Evolutionary conservation across 305 asterid species (phyloP), one percentile per base, ranked within the genome.

Genomic region (Euphrasia arctica): DNA sequence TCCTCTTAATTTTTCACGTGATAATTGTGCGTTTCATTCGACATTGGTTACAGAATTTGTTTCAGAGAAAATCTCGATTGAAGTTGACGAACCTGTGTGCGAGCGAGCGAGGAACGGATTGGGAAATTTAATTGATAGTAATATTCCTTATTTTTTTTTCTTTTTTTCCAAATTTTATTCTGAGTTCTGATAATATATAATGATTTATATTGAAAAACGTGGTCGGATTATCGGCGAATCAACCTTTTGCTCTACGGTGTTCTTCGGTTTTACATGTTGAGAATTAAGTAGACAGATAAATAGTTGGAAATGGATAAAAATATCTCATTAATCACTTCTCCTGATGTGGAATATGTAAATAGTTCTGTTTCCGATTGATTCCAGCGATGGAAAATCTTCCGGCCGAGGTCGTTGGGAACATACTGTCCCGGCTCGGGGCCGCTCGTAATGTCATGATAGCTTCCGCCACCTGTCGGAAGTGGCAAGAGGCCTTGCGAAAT

Each of bases 321-420:
- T 34, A 34, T 6, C 42, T 34, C 1, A 34, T 34, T 34, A 34
- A 34, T 34, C 42, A 34, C 42, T 34, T 34, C 7, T 34, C 9
- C 42, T 7, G 42, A 6, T 34, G 8, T 34, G 41, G 41, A 5
- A 34, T 34, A 8, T 34, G 7, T 34, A 34, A 34, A 43, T 43
- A 43, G 49, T 55, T 66, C 64, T 54, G 5, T 25, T 25, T 54
- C 25, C 10, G 12, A 54, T 54, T 54, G 66, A 43, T 43, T 12
- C 49, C 13, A 25, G 42, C 49, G 3, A 89, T 90, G 97, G 97
- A 90, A 74, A 52, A 71, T 75, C 90, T 90, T 74, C 97, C 97
- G 4, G 95, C 87, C 65, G 94, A 90, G 84, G 94, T 90, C 45
- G 77, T 90, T 54, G 97, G 97, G 49, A 90, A 87, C 79, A 90